Conservation (phyloP, 345 rosid genomes). For the Euphorbia tirucalli region DNA sequence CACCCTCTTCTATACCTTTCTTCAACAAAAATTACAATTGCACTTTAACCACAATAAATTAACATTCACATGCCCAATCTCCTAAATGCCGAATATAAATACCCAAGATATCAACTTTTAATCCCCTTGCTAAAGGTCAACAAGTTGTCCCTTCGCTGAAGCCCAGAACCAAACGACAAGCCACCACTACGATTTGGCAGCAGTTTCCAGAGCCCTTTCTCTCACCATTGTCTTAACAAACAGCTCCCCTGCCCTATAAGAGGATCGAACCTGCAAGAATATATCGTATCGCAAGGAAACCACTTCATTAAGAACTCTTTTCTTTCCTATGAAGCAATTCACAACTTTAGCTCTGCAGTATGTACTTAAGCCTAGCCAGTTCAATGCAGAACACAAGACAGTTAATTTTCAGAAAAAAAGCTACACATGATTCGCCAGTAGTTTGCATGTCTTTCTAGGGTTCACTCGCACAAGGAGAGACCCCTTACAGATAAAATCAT, state of each 20-base stretch:
- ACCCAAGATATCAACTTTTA: not conserved
- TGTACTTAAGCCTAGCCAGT: not conserved
- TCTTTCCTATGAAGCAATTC: not conserved
- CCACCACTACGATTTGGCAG: constrained; percentile 11
- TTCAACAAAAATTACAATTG: too few species aligned
- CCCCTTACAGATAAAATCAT: not conserved
- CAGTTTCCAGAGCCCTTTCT: constrained; percentile 41
- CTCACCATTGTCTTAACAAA: constrained; percentile 89
- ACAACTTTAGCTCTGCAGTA: not conserved
- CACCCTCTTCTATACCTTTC: too few species aligned
- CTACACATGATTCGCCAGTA: too few species aligned
- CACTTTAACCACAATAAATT: not conserved
- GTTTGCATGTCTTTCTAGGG: not conserved
- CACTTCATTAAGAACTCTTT: not conserved
- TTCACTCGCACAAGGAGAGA: not conserved
- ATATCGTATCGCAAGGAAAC: not conserved
- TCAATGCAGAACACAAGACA: too few species aligned
- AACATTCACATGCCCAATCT: not conserved
- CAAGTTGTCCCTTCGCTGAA: not conserved
- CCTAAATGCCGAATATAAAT: not conserved
- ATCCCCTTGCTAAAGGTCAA: not conserved
- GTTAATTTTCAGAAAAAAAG: too few species aligned
- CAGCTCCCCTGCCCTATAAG: constrained; percentile 95
- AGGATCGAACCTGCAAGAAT: constrained; percentile 75
- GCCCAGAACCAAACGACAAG: not conserved